These are phyloP conservation scores for Corrigiola litoralis DNA, from an alignment of 179 eudicot species.

Conservation along the genomic window DNA sequence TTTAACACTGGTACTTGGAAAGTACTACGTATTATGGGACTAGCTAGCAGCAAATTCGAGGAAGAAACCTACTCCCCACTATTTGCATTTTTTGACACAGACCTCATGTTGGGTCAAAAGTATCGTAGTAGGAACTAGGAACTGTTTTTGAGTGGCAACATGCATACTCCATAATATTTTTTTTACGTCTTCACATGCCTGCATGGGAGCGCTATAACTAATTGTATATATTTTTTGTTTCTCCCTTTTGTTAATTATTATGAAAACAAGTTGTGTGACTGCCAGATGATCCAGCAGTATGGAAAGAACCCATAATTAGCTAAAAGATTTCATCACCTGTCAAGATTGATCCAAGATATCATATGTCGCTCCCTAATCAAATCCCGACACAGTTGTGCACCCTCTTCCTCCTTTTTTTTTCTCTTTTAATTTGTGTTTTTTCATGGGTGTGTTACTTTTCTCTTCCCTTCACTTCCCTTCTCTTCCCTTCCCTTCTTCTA, in stretches of 20 bases:
- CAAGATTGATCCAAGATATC: slow-evolving; percentile 11
- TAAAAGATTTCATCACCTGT: slow-evolving; percentile 18
- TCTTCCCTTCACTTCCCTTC: too few relatives aligned
- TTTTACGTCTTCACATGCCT: slow-evolving; percentile 21
- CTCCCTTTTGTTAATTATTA: not conserved
- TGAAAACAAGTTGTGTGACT: slow-evolving; percentile 4
- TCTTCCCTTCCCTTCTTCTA: too few relatives aligned
- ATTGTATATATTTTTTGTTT: not conserved
- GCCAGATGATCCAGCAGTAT: slow-evolving; percentile 29
- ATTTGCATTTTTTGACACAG: too few relatives aligned
- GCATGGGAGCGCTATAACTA: slow-evolving; percentile 12
- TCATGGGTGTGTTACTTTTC: too few relatives aligned
- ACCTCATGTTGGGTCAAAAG: slow-evolving; percentile 10
- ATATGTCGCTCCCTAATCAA: not conserved
- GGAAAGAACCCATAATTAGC: slow-evolving; percentile 21
- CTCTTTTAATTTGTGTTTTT: too few relatives aligned
- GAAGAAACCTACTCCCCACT: slow-evolving; percentile 12
- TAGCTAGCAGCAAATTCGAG: slow-evolving; percentile 10
- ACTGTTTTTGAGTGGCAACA: not conserved
- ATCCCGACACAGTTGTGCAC: not conserved
- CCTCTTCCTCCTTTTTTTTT: too few relatives aligned
- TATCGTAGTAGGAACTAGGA: not conserved
- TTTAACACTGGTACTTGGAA: not conserved
- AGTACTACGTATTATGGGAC: not conserved
- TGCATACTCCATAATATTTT: slow-evolving; percentile 20